Evolutionary conservation across 257 asterid genomes (phyloP).

Genomic region (Perilla frutescens): DNA sequence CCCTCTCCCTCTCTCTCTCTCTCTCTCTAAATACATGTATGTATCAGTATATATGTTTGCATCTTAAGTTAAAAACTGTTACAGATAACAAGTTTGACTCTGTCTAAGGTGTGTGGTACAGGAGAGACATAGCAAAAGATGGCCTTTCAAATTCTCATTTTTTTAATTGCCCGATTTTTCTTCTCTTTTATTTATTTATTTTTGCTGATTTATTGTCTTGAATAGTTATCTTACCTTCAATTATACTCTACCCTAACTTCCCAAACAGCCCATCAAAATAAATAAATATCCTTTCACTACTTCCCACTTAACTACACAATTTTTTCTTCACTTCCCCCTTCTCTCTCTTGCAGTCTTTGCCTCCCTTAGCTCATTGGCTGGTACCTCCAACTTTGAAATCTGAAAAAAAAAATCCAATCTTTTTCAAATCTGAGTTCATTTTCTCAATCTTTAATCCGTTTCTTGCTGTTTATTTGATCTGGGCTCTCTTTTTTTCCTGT

Average conservation of each 20-base stretch:
- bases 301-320: conserved; percentile 34
- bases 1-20: too few relatives aligned
- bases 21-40: not conserved
- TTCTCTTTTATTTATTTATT: not conserved
- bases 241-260: conserved; percentile 55
- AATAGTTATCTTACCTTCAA: conserved; percentile 38
- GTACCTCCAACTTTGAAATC: conserved; percentile 39
- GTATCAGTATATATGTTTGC: too few relatives aligned
- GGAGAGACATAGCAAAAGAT: conserved; percentile 33
- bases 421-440: conserved; percentile 46
- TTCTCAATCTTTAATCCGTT: conserved; percentile 33
- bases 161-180: not conserved
- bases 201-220: not conserved
- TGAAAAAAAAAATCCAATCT: conserved; percentile 33
- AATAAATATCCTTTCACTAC: conserved; percentile 44
- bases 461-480: conserved; percentile 45
- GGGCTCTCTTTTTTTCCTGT: conserved; percentile 35
- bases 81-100: conserved; percentile 33
- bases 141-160: conserved; percentile 14
- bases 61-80: not conserved
- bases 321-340: conserved; percentile 26
- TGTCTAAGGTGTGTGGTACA: conserved; percentile 38
- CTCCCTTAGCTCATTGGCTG: conserved; percentile 44
- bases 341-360: conserved; percentile 45
- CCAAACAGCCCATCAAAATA: conserved; percentile 48